Conservation (phyloP, 768 basidiomycete genomes). For the Suillus paluster region DNA sequence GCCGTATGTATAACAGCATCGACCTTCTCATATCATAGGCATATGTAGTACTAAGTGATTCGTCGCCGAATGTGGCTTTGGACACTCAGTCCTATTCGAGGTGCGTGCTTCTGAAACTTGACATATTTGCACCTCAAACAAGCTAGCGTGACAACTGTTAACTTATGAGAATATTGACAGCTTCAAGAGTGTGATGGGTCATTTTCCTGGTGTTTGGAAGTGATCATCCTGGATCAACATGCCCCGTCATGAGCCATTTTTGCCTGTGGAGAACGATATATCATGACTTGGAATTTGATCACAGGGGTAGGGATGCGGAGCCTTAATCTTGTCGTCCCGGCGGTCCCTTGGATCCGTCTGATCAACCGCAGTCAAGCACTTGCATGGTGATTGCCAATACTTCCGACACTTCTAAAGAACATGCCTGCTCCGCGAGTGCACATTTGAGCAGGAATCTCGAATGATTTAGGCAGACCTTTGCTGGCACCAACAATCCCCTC, state of each 20-base stretch:
- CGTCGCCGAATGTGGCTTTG: not conserved
- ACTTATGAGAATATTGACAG: not conserved
- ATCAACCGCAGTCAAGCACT: constrained; percentile 2
- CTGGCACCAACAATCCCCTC: not conserved
- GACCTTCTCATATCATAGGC: not conserved
- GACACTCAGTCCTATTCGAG: not conserved
- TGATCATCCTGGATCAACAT: constrained; percentile 4
- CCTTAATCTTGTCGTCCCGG: not conserved
- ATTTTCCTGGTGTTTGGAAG: not conserved
- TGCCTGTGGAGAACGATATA: constrained; percentile 6
- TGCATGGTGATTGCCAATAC: not conserved
- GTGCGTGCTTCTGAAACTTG: not conserved
- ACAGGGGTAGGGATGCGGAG: not conserved
- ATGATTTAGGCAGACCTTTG: not conserved
- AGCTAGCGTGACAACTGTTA: not conserved
- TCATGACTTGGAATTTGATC: not conserved
- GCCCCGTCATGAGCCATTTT: not conserved
- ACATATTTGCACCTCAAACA: not conserved
- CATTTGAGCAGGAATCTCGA: not conserved
- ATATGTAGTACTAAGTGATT: not conserved
- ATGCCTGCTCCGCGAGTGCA: not conserved
- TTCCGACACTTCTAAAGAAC: not conserved
- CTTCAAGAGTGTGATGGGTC: not conserved
- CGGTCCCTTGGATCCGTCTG: not conserved
- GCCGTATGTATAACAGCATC: not conserved